A percentile compares a stretch with the other conserved stretches of the same genome.
Conservation (phyloP, 805 yeast genomes). For the Wickerhamomyces ciferrii region DNA sequence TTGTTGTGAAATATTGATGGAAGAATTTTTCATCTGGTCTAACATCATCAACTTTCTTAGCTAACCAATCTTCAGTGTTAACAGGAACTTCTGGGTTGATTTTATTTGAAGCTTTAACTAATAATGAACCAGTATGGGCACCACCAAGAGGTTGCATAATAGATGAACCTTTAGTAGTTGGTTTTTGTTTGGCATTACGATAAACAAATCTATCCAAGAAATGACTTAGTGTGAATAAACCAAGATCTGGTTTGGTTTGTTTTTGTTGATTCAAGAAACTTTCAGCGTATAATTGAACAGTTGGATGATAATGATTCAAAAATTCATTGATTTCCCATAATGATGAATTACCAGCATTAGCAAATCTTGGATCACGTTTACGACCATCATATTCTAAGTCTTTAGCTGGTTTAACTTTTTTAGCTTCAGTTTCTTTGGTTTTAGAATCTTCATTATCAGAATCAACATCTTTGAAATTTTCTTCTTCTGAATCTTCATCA, state of each 20-base stretch:
- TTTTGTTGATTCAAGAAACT: constrained; percentile 42
- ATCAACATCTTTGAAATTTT: constrained; percentile 26
- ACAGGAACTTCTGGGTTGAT: constrained; percentile 54
- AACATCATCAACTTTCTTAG: constrained; percentile 54
- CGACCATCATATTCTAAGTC: constrained; percentile 61
- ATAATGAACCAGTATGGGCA: constrained; percentile 60
- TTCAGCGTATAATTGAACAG: constrained; percentile 75
- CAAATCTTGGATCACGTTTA: constrained; percentile 87
- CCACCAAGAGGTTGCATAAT: constrained; percentile 98
- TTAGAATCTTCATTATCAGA: constrained; percentile 22
- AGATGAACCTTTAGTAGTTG: constrained; percentile 74
- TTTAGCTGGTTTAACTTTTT: constrained; percentile 5
- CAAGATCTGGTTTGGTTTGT: constrained; percentile 79
- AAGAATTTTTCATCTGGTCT: constrained; percentile 88
- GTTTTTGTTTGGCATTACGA: constrained; percentile 81
- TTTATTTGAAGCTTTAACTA: constrained; percentile 58
- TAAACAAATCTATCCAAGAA: constrained; percentile 95
- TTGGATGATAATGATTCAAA: constrained; percentile 84
- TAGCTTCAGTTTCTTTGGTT: constrained; percentile 4
- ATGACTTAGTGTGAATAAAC: constrained; percentile 80
- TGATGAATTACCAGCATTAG: constrained; percentile 78
- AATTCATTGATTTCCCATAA: constrained; percentile 84
- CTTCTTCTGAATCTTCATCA: constrained; percentile 39
- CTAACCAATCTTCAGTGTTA: constrained; percentile 81
- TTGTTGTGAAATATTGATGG: constrained; percentile 73